Evolutionary conservation across 75 land plant genomes (phyloP).

Genomic region (Pinus taeda): DNA sequence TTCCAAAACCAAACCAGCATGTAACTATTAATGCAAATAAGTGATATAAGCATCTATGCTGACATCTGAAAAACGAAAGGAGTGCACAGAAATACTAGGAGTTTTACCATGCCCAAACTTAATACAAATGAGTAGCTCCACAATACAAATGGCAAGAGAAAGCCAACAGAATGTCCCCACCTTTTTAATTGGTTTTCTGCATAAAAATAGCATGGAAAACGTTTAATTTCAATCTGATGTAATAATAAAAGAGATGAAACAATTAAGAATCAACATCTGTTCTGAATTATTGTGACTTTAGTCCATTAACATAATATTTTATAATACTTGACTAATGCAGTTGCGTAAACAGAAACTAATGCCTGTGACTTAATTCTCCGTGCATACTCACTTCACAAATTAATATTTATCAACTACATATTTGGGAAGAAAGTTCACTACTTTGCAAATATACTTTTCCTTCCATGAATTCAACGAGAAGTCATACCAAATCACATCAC

Average conservation of each 20-base stretch:
- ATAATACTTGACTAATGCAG: not conserved
- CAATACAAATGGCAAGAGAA: conserved; percentile 81
- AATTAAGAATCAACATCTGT: not conserved
- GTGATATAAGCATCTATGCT: not conserved
- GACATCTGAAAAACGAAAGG: not conserved
- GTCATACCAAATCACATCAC: not conserved
- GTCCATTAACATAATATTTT: not conserved
- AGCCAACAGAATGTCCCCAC: conserved; percentile 98
- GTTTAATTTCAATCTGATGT: not conserved
- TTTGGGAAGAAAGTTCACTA: not conserved
- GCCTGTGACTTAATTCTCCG: not conserved
- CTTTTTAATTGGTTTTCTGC: conserved; percentile 93
- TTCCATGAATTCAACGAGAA: not conserved
- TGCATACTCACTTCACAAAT: not conserved
- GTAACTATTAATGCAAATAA: not conserved
- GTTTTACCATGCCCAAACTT: conserved; percentile 94
- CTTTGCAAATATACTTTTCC: not conserved
- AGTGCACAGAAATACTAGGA: not conserved
- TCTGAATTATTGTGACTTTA: not conserved
- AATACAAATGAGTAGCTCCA: conserved; percentile 94
- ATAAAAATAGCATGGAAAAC: conserved; percentile 6
- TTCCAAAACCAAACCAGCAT: not conserved
- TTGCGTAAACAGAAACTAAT: not conserved
- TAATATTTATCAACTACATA: not conserved
- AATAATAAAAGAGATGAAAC: not conserved